A percentile compares a stretch with the other conserved stretches of the same genome.
These are phyloP conservation scores for Albatrellus ellisii DNA, from an alignment of 768 basidiomycete genomes.

Conservation along the genomic window DNA sequence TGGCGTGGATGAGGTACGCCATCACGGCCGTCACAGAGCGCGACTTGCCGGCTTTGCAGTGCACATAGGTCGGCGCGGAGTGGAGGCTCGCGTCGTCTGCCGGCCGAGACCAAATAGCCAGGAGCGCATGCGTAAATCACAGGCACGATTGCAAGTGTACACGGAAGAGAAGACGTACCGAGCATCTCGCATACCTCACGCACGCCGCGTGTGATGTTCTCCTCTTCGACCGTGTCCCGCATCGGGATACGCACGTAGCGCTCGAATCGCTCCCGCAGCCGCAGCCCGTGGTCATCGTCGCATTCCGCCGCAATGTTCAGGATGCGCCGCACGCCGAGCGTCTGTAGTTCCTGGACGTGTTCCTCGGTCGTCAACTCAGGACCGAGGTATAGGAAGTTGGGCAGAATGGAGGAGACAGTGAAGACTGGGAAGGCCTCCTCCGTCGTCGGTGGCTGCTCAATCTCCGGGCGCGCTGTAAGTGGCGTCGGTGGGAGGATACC, in stretches of 20 bases:
- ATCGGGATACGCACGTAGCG: constrained; percentile 81
- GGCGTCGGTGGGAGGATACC: constrained; percentile 37
- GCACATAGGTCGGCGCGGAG: constrained; percentile 83
- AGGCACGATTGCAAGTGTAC: neutral
- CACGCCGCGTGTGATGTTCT: constrained; percentile 70
- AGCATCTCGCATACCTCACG: constrained; percentile 77
- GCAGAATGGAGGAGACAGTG: constrained; percentile 82
- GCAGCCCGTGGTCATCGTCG: constrained; percentile 68
- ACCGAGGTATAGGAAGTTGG: constrained; percentile 82
- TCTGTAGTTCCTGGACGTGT: constrained; percentile 63
- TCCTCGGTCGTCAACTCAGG: constrained; percentile 68
- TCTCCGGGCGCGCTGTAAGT: constrained; percentile 48
- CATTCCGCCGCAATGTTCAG: constrained; percentile 90
- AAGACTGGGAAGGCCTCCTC: constrained; percentile 56
- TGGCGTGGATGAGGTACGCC: constrained; percentile 94
- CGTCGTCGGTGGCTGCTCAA: constrained; percentile 44
- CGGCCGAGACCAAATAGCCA: neutral
- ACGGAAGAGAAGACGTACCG: constrained; percentile 37
- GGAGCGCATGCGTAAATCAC: neutral
- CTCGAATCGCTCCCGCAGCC: constrained; percentile 59
- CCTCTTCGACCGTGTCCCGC: constrained; percentile 93
- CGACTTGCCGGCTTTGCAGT: constrained; percentile 94
- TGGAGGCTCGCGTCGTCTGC: constrained; percentile 87
- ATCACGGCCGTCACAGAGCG: constrained; percentile 94
- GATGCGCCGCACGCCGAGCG: constrained; percentile 74